phyloP scores from a whole-genome alignment of 176 grass and related monocot genomes.

The Tuctoria greenei region DNA sequence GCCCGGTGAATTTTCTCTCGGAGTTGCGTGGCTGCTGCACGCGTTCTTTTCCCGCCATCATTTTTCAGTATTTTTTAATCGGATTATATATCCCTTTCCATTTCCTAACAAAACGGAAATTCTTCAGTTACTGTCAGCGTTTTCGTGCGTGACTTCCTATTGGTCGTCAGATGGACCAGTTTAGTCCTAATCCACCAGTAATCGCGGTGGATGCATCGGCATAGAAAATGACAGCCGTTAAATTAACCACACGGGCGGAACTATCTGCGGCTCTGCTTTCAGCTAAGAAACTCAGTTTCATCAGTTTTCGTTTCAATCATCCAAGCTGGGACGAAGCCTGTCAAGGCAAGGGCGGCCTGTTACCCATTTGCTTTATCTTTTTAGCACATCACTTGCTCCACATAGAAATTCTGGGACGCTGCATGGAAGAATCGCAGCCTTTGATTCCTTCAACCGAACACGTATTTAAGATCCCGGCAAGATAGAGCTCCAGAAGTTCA shows the following conservation, averaged over 20 bases:
- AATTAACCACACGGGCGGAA: neutral
- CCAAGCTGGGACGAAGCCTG: neutral
- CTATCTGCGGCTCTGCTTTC: neutral
- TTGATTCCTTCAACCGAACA: constrained; percentile 16
- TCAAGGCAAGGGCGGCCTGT: neutral
- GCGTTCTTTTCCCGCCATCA: neutral
- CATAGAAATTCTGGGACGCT: too few species aligned
- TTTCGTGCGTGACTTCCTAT: neutral
- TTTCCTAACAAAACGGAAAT: too few species aligned
- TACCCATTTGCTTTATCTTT: neutral
- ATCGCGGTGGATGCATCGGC: neutral
- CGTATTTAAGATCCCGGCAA: neutral
- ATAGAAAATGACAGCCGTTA: neutral
- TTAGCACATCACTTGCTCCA: too few species aligned
- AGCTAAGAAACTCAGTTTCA: neutral
- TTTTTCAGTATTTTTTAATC: too few species aligned
- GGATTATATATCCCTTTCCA: too few species aligned
- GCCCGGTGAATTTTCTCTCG: neutral
- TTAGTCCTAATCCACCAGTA: neutral
- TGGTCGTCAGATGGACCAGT: neutral
- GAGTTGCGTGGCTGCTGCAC: constrained; percentile 7
- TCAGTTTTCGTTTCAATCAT: neutral
- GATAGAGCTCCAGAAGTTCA: neutral
- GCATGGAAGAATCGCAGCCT: neutral
- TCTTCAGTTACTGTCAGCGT: constrained; percentile 13